These are phyloP conservation scores for Corniculantispora saksenae DNA, from an alignment of 2,329 filamentous ascomycete species.

Conservation along the genomic window DNA sequence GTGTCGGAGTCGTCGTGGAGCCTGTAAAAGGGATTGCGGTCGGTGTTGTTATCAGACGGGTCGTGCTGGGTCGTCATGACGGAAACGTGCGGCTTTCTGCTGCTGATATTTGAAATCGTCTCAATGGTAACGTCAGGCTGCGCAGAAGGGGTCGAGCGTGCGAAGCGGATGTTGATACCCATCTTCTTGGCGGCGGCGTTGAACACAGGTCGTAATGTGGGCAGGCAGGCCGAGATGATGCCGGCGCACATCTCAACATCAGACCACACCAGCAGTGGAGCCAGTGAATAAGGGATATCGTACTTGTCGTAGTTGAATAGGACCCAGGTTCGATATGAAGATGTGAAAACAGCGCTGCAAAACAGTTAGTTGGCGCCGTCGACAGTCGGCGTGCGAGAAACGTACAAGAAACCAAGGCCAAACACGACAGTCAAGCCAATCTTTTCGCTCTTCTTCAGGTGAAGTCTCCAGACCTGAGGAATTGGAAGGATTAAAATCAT, in stretches of 20 bases:
- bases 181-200: constrained; percentile 23
- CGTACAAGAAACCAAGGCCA: constrained; percentile 45
- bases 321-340: constrained; percentile 48
- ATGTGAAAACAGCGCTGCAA: constrained; percentile 48
- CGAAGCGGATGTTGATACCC: constrained; percentile 6
- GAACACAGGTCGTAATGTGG: constrained; percentile 50
- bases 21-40: constrained; percentile 10
- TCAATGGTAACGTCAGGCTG: neutral
- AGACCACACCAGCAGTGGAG: constrained; percentile 48
- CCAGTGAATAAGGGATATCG: constrained; percentile 49
- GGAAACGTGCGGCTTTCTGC: constrained; percentile 6
- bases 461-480: constrained; percentile 45
- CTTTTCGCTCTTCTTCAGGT: constrained; percentile 43
- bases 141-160: neutral
- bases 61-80: constrained; percentile 12
- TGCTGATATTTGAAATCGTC: constrained; percentile 15
- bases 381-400: neutral
- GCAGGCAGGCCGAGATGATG: constrained; percentile 55
- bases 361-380: neutral
- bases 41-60: neutral
- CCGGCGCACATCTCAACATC: constrained; percentile 50
- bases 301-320: constrained; percentile 44
- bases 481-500: constrained; percentile 47
- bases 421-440: constrained; percentile 47
- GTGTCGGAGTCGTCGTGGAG: constrained; percentile 8